These are phyloP conservation scores for Candida golubevii DNA, from an alignment of 805 yeast genomes.

Conservation along the genomic window DNA sequence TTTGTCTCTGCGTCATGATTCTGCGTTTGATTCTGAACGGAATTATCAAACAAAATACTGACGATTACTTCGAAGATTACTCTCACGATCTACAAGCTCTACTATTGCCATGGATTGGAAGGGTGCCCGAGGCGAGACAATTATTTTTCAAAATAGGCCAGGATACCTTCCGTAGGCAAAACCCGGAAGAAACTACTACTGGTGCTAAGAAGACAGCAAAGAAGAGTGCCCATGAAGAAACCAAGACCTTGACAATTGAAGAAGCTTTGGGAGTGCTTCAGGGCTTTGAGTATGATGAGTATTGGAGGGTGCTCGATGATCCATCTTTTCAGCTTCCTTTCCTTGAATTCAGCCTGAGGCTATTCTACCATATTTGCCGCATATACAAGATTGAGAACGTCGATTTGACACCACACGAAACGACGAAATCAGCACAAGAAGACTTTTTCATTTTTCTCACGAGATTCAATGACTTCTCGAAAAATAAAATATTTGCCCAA, in stretches of 20 bases:
- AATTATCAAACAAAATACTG: slow-evolving; percentile 34
- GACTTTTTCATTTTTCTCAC: slow-evolving; percentile 26
- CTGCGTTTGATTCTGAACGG: slow-evolving; percentile 45
- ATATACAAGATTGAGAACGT: slow-evolving; percentile 7
- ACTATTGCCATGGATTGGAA: slow-evolving; percentile 61
- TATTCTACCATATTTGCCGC: slow-evolving; percentile 9
- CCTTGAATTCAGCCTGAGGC: slow-evolving; percentile 7
- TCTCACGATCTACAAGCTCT: slow-evolving; percentile 56
- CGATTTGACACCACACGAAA: slow-evolving; percentile 3
- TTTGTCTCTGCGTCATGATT: slow-evolving; percentile 60
- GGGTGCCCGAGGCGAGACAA: slow-evolving; percentile 57
- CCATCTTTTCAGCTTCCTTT: slow-evolving; percentile 8
- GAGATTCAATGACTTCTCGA: slow-evolving; percentile 30
- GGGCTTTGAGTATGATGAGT: slow-evolving; percentile 3
- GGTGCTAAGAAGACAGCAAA: background rate
- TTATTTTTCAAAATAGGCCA: slow-evolving; percentile 42
- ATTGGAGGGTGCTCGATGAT: slow-evolving; percentile 3
- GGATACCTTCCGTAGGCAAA: slow-evolving; percentile 9
- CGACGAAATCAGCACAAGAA: slow-evolving; percentile 6
- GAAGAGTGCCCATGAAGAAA: background rate
- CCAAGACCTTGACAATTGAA: background rate
- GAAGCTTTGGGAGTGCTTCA: slow-evolving; percentile 7
- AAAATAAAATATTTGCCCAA: slow-evolving; percentile 28
- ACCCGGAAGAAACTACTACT: background rate
- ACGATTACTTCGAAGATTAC: slow-evolving; percentile 44